These are phyloP conservation scores for Mycena amicta DNA, from an alignment of 768 basidiomycete genomes.

Conservation along the genomic window DNA sequence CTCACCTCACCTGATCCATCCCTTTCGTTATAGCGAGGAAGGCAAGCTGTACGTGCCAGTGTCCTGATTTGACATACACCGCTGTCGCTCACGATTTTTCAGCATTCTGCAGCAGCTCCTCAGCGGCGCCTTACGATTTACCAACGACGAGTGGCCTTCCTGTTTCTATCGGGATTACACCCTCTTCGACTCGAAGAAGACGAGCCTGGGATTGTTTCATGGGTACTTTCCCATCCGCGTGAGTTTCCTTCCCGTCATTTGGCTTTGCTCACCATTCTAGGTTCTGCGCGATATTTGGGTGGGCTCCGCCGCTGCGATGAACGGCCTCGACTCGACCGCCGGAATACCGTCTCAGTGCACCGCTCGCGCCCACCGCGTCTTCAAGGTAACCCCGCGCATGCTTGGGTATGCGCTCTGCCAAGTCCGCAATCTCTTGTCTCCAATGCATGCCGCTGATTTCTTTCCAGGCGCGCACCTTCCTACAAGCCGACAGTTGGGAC, in stretches of 20 bases:
- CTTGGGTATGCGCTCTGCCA: neutral
- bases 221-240: neutral
- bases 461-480: neutral
- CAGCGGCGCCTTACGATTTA: neutral
- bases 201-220: neutral
- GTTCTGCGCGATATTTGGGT: neutral
- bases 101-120: neutral
- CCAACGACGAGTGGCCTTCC: neutral
- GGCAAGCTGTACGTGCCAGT: neutral
- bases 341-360: neutral
- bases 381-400: neutral
- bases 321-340: neutral
- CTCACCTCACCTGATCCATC: neutral
- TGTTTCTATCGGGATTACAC: neutral
- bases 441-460: neutral
- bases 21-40: neutral
- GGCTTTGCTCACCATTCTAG: neutral
- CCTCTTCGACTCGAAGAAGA: neutral
- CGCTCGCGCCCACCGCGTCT: neutral
- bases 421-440: neutral
- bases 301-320: neutral
- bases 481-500: neutral
- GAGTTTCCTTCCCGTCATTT: neutral
- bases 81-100: no score
- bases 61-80: no score